Base-by-base conservation (phyloP, 164 flowering plant species). In the Buxus sempervirens region DNA sequence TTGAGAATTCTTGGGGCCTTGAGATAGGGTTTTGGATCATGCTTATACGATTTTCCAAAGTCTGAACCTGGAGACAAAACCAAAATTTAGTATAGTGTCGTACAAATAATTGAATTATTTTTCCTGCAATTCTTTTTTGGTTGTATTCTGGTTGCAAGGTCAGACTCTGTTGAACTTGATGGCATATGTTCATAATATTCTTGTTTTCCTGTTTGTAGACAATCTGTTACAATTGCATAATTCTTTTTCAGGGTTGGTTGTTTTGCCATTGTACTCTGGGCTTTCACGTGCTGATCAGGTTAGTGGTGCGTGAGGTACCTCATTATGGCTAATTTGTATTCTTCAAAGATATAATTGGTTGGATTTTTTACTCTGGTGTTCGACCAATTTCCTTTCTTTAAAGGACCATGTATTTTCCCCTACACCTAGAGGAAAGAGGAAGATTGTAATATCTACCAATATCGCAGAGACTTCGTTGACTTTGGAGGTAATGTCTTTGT, bases 391-490 rank as follows among this genome's bases (percentile, higher is more conserved):
- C 19, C 51, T 64, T 71, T 72, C 57, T 65, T 69, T 64, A 36
- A 71, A 95, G 98, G 97, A 96, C 67, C 77, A 89, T 65, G 70
- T 96, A 22, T 96, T 96, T 81, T 82, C 91, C 68, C 95, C 98
- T 48, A 84, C 92, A 58, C 95, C 97, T 64, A 82, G 95, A 78
- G 95, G 96, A 41, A 87, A 96, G 82, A 90, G 99, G 77, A 96
- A 96, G 80, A 95, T 96, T 62, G 81, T 96, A 48, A 80, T 93
- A 65, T 86, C 99, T 58, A 96, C 99, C 67, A 96, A 96, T 84
- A 90, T 96, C 70, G 99, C 99, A 19, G 99, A 96, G 80, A 93
- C 99, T 36, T 96, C 99, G 23, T 81, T 96, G 82, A 96, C 98
- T 54, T 75, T 93, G 80, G 99, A 93, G 98, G 99, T 90, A 73